A percentile compares a stretch with the other conserved stretches of the same genome.
phyloP scores from a whole-genome alignment of 2,329 filamentous ascomycete genomes.

The Colletotrichum cereale region DNA sequence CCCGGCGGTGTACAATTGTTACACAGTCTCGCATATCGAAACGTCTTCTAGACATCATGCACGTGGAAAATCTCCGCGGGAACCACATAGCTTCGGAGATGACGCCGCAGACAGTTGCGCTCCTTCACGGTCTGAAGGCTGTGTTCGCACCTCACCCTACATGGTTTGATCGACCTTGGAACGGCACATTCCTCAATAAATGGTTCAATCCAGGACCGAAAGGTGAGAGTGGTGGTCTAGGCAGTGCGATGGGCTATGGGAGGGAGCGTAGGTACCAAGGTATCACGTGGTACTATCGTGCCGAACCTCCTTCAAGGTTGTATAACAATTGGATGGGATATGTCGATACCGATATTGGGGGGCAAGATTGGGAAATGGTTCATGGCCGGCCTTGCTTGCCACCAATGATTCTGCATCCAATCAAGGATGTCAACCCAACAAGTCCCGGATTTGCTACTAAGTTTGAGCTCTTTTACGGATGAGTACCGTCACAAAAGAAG shows the following conservation, averaged over 20 bases:
- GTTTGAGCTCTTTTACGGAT: no score
- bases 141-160: conserved; percentile 84
- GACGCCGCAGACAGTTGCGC: conserved; percentile 78
- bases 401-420: conserved; percentile 69
- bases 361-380: conserved; percentile 66
- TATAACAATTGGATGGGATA: conserved; percentile 75
- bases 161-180: conserved; percentile 82
- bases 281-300: conserved; percentile 72
- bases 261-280: conserved; percentile 69
- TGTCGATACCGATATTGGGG: conserved; percentile 65
- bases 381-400: conserved; percentile 71
- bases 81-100: conserved; percentile 86
- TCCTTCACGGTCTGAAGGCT: conserved; percentile 85
- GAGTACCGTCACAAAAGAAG: no score
- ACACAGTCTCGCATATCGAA: conserved; percentile 81
- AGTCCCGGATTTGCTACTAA: no score
- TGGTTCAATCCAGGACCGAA: conserved; percentile 74
- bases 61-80: conserved; percentile 78
- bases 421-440: no score
- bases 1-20: conserved; percentile 78
- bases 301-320: conserved; percentile 67
- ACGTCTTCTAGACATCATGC: conserved; percentile 80
- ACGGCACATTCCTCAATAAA: conserved; percentile 62
- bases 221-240: conserved; percentile 65
- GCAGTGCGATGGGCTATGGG: conserved; percentile 71